phyloP scores from a whole-genome alignment of 257 asterid genomes.

The Leptodermis oblonga region DNA sequence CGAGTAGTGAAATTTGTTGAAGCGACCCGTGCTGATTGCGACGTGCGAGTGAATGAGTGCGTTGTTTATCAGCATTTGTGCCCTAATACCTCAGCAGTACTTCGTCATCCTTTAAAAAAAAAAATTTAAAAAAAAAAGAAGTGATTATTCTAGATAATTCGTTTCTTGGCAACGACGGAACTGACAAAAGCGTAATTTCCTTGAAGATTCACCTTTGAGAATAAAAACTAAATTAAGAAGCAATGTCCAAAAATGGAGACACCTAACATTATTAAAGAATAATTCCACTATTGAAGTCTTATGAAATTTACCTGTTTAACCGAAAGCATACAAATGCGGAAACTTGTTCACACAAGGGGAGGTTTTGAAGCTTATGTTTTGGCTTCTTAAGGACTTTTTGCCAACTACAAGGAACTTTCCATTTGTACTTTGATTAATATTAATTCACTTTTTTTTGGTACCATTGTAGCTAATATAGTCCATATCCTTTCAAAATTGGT shows the following conservation, averaged over 20 bases:
- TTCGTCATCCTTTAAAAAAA: background rate
- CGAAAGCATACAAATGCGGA: background rate
- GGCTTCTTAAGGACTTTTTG: background rate
- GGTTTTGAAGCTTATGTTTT: background rate
- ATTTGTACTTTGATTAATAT: too few species aligned
- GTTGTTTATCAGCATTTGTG: too few species aligned
- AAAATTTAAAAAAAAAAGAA: background rate
- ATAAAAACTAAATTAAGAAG: conserved; percentile 6
- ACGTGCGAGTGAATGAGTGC: too few species aligned
- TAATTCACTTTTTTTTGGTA: too few species aligned
- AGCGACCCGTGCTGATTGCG: too few species aligned
- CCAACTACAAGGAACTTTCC: too few species aligned
- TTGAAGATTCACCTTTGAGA: conserved; percentile 6
- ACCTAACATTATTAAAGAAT: background rate
- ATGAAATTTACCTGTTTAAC: background rate
- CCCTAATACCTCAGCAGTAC: background rate
- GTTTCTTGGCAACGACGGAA: conserved; percentile 10
- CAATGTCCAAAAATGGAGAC: conserved; percentile 10
- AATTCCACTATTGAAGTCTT: background rate
- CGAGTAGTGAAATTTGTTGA: too few species aligned
- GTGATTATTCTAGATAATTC: background rate
- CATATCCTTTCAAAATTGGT: too few species aligned
- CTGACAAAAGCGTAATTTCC: conserved; percentile 11
- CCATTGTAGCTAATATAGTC: too few species aligned
- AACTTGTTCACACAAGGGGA: background rate